Percentiles rank a stretch among this genome's conserved stretches.
These are phyloP conservation scores for Physcomitrellopsis africana DNA, from an alignment of 225 moss, liverwort and hornwort species.

Conservation along the genomic window DNA sequence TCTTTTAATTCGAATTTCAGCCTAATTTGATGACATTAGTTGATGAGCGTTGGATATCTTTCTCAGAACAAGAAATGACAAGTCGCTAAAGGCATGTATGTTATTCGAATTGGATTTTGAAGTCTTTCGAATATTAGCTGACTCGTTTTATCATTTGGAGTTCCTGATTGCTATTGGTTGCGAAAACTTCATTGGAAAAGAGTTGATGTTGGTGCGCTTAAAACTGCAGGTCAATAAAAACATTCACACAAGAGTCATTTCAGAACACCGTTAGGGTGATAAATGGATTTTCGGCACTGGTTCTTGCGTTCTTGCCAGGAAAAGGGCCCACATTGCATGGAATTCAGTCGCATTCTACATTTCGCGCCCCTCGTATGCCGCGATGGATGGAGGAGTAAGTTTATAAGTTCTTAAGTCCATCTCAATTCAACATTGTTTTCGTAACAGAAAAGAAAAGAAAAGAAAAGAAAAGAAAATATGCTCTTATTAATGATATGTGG, in stretches of 20 bases:
- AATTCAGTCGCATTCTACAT: constrained; percentile 71
- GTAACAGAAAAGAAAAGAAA: too few species aligned
- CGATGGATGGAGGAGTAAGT: constrained; percentile 96
- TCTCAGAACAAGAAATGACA: not conserved
- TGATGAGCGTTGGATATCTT: not conserved
- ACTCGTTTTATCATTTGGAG: constrained; percentile 1
- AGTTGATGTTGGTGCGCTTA: not conserved
- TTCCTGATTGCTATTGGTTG: not conserved
- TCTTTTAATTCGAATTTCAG: not conserved
- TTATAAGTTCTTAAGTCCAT: not conserved
- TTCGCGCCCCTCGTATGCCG: constrained; percentile 80
- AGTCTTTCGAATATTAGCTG: not conserved
- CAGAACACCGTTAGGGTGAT: constrained; percentile 75
- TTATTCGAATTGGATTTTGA: not conserved
- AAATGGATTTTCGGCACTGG: constrained; percentile 83
- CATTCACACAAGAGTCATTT: constrained; percentile 85
- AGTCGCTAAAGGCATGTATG: not conserved
- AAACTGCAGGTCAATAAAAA: constrained; percentile 72
- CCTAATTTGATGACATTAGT: not conserved
- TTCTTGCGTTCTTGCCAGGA: constrained; percentile 80
- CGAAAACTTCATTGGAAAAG: not conserved
- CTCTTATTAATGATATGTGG: too few species aligned
- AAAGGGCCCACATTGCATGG: constrained; percentile 58
- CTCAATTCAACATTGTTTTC: not conserved
- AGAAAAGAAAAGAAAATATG: too few species aligned